Conservation (phyloP, 345 rosid species). For the Excoecaria agallocha region DNA sequence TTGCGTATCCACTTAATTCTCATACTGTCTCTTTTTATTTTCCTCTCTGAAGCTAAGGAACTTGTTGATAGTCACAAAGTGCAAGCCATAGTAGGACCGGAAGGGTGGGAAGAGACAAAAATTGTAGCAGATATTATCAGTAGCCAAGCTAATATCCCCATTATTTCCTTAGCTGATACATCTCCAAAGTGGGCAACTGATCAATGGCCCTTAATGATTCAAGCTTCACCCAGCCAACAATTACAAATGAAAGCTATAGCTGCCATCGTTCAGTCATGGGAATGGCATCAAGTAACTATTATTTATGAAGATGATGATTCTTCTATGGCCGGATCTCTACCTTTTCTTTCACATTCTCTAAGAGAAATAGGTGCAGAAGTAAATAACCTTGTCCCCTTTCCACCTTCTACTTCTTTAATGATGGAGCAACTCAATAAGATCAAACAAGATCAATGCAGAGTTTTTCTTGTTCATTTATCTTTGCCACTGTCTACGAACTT, state of each 20-base stretch:
- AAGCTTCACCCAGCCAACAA: constrained; percentile 20
- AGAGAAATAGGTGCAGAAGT: constrained; percentile 18
- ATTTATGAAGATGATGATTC: constrained; percentile 17
- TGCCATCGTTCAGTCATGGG: constrained; percentile 24
- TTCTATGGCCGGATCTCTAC: constrained; percentile 11
- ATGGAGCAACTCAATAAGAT: neutral
- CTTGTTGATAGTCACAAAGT: constrained; percentile 11
- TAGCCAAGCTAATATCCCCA: constrained; percentile 17
- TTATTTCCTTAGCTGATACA: constrained; percentile 23
- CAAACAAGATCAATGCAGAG: constrained; percentile 16
- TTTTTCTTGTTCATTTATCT: constrained; percentile 36
- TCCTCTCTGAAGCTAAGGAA: constrained; percentile 6
- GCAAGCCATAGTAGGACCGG: constrained; percentile 29
- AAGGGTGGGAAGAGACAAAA: constrained; percentile 31
- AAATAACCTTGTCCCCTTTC: constrained; percentile 8
- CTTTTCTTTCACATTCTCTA: constrained; percentile 18
- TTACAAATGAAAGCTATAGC: constrained; percentile 32
- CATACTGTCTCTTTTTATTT: too few species aligned
- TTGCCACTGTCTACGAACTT: constrained; percentile 7
- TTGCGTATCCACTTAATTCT: too few species aligned
- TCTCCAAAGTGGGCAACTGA: constrained; percentile 23
- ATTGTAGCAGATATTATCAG: constrained; percentile 13
- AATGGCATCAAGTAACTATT: constrained; percentile 20
- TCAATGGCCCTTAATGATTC: constrained; percentile 25
- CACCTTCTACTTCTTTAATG: constrained; percentile 9